These are phyloP conservation scores for Aspergillus neoniger DNA, from an alignment of 2,329 filamentous ascomycete species.

Conservation along the genomic window DNA sequence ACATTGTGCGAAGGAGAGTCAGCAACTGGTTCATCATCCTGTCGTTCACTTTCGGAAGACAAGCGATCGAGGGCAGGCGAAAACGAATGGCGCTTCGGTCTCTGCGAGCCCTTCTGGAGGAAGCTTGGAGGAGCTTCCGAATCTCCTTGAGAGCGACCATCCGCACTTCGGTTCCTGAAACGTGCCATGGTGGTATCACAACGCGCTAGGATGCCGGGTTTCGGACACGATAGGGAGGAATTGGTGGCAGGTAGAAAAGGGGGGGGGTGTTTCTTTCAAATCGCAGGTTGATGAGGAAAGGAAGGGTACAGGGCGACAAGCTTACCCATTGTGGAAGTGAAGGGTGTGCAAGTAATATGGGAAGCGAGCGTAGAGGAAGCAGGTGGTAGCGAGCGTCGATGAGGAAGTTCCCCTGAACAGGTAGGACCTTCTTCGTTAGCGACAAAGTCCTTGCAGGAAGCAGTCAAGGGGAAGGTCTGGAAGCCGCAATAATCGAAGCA, in stretches of 20 bases:
- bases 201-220: constrained; percentile 11
- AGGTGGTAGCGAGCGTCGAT: constrained; percentile 25
- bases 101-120: constrained; percentile 8
- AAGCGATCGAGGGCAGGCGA: constrained; percentile 12
- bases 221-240: constrained; percentile 1
- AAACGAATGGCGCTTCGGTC: constrained; percentile 21
- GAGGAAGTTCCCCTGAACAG: constrained; percentile 33
- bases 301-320: constrained; percentile 20
- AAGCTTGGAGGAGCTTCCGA: constrained; percentile 9
- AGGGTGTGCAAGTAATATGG: constrained; percentile 16
- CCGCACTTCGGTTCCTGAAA: constrained; percentile 21
- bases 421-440: constrained; percentile 27
- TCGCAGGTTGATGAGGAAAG: constrained; percentile 14
- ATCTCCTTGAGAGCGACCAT: constrained; percentile 17
- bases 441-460: constrained; percentile 20
- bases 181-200: constrained; percentile 18
- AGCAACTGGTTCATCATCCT: constrained; percentile 22
- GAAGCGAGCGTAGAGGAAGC: constrained; percentile 27
- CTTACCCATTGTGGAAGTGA: constrained; percentile 44
- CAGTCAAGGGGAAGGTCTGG: constrained; percentile 16
- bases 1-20: constrained; percentile 25
- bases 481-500: constrained; percentile 9
- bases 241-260: constrained; percentile 7
- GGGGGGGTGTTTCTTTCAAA: background rate
- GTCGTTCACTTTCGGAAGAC: constrained; percentile 16